Evolutionary conservation across 805 yeast species (phyloP).

Genomic region (Kodamaea neixiangensis): DNA sequence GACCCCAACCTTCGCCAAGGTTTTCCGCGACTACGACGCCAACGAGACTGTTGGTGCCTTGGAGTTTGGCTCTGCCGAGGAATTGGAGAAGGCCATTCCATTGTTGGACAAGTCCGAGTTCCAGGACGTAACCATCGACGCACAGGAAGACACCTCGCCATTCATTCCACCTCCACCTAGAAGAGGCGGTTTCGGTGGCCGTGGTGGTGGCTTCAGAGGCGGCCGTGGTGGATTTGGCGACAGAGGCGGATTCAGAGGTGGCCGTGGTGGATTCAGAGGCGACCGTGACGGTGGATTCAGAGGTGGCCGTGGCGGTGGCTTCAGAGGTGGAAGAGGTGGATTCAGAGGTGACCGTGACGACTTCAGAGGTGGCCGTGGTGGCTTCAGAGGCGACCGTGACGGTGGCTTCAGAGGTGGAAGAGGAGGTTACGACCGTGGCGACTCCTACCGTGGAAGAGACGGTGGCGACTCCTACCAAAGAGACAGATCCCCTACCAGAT

Average conservation of each 20-base stretch:
- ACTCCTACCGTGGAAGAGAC: constrained; percentile 30
- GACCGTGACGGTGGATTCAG: constrained; percentile 33
- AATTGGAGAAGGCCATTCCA: constrained; percentile 71
- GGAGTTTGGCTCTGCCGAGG: constrained; percentile 67
- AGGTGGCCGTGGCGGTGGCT: constrained; percentile 37
- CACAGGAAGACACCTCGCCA: constrained; percentile 76
- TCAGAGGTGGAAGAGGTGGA: constrained; percentile 38
- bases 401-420: constrained; percentile 35
- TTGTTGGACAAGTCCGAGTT: constrained; percentile 70
- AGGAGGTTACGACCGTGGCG: constrained; percentile 51
- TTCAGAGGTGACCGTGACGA: constrained; percentile 46
- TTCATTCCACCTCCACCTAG: constrained; percentile 54
- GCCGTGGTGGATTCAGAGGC: constrained; percentile 26
- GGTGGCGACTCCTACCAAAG: constrained; percentile 48
- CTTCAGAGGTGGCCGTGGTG: constrained; percentile 33
- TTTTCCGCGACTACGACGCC: constrained; percentile 50
- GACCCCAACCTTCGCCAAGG: constrained; percentile 61
- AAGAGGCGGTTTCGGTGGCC: constrained; percentile 41
- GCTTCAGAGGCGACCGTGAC: constrained; percentile 30
- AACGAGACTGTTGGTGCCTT: constrained; percentile 51
- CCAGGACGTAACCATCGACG: constrained; percentile 67
- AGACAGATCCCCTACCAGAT: constrained; percentile 76
- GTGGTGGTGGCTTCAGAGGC: constrained; percentile 41
- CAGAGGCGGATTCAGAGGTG: constrained; percentile 51
- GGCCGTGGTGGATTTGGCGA: constrained; percentile 31